Base-by-base conservation (phyloP, 2,329 filamentous ascomycete species). In the Venturia oleaginea region DNA sequence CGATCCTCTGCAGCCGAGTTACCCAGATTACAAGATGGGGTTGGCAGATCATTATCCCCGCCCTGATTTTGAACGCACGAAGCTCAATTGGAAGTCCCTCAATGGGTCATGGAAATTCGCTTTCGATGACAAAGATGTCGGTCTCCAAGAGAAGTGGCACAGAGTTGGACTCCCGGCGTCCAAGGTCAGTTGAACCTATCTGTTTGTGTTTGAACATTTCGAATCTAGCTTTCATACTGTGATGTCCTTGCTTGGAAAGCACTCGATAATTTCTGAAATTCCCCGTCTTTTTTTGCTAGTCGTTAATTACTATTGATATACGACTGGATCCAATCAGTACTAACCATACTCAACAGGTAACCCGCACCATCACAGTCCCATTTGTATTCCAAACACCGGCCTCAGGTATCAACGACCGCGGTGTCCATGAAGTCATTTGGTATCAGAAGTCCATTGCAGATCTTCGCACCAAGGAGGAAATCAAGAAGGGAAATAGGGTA, bases 381-480 rank as follows among this genome's bases (percentile, higher is more conserved):
- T 89, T 83, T 67, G 85, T 84, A 1, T 89, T 87, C 69, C 86
- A 89, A 71, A 80, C 82, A 5, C 81, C 81, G 0, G 85, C 85
- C 0, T 88, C 85, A 0, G 84, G 85, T 1, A 83, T 88, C 67
- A 78, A 83, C 66, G 81, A 86, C 40, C 80, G 80, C 63, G 83
- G 81, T 61, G 84, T 84, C 2, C 86, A 89, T 70, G 85, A 88
- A 71, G 83, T 88, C 4, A 71, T 89, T 10, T 89, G 86, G 86
- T 89, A 89, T 69, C 83, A 87, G 72, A 79, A 76, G 7, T 67
- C 62, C 22, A 76, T 87, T 62, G 68, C 68, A 0, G 84, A 86
- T 67, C 74, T 82, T 61, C 80, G 84, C 46, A 75, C 72, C 0
- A 66, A 73, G 2, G 70, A 74, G 6, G 77, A 84, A 67, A 76